phyloP scores from a whole-genome alignment of 805 yeast genomes.

The Starmerella riodocensis region DNA sequence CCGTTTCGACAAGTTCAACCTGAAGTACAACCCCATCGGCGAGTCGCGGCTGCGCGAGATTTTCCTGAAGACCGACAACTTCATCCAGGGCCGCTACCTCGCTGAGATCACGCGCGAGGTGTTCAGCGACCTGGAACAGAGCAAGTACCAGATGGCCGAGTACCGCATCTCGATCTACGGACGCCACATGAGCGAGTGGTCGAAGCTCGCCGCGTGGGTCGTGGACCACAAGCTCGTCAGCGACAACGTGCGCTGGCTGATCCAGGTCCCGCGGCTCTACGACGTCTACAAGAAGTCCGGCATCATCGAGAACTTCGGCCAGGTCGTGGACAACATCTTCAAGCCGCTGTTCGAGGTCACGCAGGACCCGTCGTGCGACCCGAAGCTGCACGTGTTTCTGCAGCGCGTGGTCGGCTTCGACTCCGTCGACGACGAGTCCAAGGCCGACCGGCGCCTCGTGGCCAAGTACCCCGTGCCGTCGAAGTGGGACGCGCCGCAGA shows the following conservation, averaged over 20 bases:
- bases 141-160: constrained; percentile 95
- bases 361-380: constrained; percentile 68
- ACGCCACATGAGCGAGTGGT: constrained; percentile 84
- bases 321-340: constrained; percentile 65
- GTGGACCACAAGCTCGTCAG: constrained; percentile 81
- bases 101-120: constrained; percentile 94
- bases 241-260: constrained; percentile 92
- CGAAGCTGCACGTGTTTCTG: constrained; percentile 77
- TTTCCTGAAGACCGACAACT: constrained; percentile 89
- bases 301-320: constrained; percentile 57
- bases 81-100: constrained; percentile 70
- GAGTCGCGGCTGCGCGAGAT: constrained; percentile 95
- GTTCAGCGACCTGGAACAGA: constrained; percentile 81
- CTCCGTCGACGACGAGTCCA: constrained; percentile 96
- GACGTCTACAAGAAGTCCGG: constrained; percentile 74
- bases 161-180: constrained; percentile 93
- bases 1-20: constrained; percentile 90
- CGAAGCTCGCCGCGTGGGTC: constrained; percentile 87
- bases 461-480: constrained; percentile 76
- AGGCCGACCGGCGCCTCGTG: constrained; percentile 69
- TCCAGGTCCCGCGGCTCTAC: constrained; percentile 88
- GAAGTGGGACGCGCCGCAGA: constrained; percentile 60
- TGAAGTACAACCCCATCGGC: constrained; percentile 95
- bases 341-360: constrained; percentile 85
- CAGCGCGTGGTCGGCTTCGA: constrained; percentile 96